Conservation (phyloP, 768 basidiomycete genomes). For the Mycena kentingensis region DNA sequence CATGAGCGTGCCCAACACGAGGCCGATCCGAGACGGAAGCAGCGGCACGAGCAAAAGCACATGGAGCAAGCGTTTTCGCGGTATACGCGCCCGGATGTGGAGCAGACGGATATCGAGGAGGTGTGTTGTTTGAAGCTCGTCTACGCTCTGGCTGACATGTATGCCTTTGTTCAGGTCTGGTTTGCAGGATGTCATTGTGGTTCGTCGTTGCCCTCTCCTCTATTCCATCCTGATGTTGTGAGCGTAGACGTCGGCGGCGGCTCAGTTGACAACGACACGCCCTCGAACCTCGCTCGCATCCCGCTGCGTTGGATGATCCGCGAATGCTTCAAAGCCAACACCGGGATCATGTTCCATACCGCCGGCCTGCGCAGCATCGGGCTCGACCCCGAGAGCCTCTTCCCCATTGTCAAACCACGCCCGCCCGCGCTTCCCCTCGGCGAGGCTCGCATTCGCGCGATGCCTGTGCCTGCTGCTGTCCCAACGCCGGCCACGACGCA, state of each 20-base stretch:
- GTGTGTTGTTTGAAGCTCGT: too few relatives aligned
- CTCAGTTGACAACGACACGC: constrained; percentile 25
- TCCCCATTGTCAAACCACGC: constrained; percentile 38
- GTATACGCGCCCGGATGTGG: constrained; percentile 20
- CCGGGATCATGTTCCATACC: constrained; percentile 46
- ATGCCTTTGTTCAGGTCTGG: too few relatives aligned
- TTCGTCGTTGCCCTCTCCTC: constrained; percentile 21
- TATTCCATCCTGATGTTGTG: background rate
- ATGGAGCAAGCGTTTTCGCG: too few relatives aligned
- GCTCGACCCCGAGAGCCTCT: constrained; percentile 38
- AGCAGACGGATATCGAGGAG: constrained; percentile 46
- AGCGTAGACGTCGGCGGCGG: constrained; percentile 37
- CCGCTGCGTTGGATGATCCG: constrained; percentile 61
- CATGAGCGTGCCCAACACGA: too few relatives aligned
- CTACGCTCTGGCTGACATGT: too few relatives aligned
- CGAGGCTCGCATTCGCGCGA: constrained; percentile 4
- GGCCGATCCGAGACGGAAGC: constrained; percentile 9
- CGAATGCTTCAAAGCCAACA: constrained; percentile 42
- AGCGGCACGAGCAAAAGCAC: constrained; percentile 29
- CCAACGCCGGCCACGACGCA: too few relatives aligned
- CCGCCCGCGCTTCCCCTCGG: constrained; percentile 40
- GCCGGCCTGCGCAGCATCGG: constrained; percentile 36
- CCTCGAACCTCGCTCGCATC: constrained; percentile 52
- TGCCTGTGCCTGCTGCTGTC: constrained; percentile 34
- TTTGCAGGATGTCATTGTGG: constrained; percentile 38